Conservation (phyloP, 2,329 filamentous ascomycete genomes). For the Trichoderma endophyticum region DNA sequence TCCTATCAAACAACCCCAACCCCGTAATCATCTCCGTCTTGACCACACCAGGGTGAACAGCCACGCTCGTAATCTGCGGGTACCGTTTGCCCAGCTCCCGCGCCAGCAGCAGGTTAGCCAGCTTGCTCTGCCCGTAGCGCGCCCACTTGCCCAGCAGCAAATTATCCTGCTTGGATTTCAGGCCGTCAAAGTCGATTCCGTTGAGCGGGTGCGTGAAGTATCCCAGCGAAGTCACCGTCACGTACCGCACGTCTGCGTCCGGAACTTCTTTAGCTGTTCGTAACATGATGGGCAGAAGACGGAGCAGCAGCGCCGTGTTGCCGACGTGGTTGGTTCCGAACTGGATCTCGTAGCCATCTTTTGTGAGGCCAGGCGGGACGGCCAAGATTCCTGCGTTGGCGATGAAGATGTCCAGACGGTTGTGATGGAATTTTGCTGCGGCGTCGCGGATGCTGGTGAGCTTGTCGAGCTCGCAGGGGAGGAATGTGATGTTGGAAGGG, state of each 20-base stretch:
- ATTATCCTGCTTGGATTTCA: slow-evolving; percentile 25
- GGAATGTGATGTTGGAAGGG: slow-evolving; percentile 42
- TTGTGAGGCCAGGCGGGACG: slow-evolving; percentile 33
- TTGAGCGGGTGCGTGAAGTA: slow-evolving; percentile 27
- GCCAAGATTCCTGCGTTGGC: slow-evolving; percentile 47
- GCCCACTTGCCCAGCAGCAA: slow-evolving; percentile 22
- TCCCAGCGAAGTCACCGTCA: slow-evolving; percentile 28
- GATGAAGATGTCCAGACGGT: slow-evolving; percentile 43
- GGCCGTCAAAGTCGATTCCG: slow-evolving; percentile 31
- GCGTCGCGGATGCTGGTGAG: slow-evolving; percentile 36
- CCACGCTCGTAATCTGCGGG: slow-evolving; percentile 25
- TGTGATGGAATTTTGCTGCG: slow-evolving; percentile 36
- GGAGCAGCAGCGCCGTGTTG: slow-evolving; percentile 43
- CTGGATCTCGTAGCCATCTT: slow-evolving; percentile 48
- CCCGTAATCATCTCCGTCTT: slow-evolving; percentile 27
- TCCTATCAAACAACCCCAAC: not conserved
- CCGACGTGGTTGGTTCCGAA: slow-evolving; percentile 50
- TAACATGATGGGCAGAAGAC: slow-evolving; percentile 32
- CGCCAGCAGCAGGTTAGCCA: slow-evolving; percentile 32
- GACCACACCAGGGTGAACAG: slow-evolving; percentile 31
- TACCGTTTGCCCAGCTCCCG: slow-evolving; percentile 27
- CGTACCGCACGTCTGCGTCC: slow-evolving; percentile 27
- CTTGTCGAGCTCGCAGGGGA: slow-evolving; percentile 25
- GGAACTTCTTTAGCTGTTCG: slow-evolving; percentile 25
- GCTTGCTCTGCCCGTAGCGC: slow-evolving; percentile 33